Base-by-base conservation (phyloP, 1,284 basidiomycete genomes). In the Moesziomyces sp. region DNA sequence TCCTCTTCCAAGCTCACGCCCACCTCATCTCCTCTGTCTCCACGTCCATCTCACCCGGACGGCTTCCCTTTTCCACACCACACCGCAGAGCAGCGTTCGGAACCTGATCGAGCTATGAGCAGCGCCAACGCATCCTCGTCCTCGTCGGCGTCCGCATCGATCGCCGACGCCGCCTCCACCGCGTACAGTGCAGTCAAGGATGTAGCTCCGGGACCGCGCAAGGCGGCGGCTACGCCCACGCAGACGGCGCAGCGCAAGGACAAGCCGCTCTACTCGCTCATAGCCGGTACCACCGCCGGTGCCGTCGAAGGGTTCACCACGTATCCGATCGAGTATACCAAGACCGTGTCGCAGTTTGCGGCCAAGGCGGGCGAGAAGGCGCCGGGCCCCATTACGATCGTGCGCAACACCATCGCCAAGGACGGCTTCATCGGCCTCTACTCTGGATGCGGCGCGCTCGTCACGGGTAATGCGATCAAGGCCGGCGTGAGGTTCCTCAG, bases 271-370 rank as follows among this genome's bases (percentile, higher is more conserved):
- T 76, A 75, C 58, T 82, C 80, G 16, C 75, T 82, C 52, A 67
- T 73, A 44, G 96, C 96, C 1, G 96, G 97, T 26, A 89, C 93
- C n/a, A 92, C 91, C 0, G 96, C 96, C 19, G 96, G 97, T 19
- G 94, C 92, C 3, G 88, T 97, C 52, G 96, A 98, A 87, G 93
- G 87, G 10, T 87, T 88, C 69, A 79, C 87, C 38, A 80, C 92
- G n/a, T 95, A 94, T 77, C 95, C 96, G 0, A 92, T 94, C 7
- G 96, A 99, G 83, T 94, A 90, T 79, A 91, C 95, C 60, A 97
- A 97, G 83, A 88, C 87, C 14, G 85, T 86, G 62, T 78, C 86
- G 26, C 87, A 88, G 71, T 87, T 88, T 64, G 85, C 84, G 11
- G 80, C 74, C n/a, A 78, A 77, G 52, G 54, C 66, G 2, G 78